Conservation (phyloP, 345 rosid genomes). For the Lumnitzera racemosa region DNA sequence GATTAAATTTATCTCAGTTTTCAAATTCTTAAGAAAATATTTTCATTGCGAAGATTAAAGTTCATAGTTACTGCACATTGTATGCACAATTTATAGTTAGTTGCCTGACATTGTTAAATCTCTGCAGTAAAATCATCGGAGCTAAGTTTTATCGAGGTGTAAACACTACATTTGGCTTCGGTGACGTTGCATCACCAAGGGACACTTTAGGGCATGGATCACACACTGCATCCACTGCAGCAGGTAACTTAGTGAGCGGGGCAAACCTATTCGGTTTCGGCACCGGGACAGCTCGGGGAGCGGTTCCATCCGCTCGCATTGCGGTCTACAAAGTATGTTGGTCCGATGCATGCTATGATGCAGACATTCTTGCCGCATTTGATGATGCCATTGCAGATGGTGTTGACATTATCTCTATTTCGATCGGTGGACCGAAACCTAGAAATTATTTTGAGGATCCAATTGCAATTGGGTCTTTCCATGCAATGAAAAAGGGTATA, state of each 20-base stretch:
- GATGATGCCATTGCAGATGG: conserved; percentile 42
- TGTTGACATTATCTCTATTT: conserved; percentile 19
- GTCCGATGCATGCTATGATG: conserved; percentile 21
- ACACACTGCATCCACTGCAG: conserved; percentile 29
- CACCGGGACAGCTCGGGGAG: conserved; percentile 29
- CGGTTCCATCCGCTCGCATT: conserved; percentile 25
- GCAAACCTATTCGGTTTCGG: conserved; percentile 25
- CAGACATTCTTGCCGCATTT: conserved; percentile 32
- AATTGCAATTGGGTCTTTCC: conserved; percentile 29
- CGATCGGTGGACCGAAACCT: not conserved
- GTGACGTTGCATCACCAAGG: conserved; percentile 13
- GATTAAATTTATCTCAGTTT: too few relatives aligned
- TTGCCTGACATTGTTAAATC: too few relatives aligned
- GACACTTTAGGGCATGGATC: conserved; percentile 22
- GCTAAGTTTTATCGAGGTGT: conserved; percentile 6
- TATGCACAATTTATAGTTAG: too few relatives aligned
- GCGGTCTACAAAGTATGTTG: conserved; percentile 39
- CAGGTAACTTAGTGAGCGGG: conserved; percentile 12
- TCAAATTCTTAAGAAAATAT: too few relatives aligned
- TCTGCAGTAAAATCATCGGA: conserved; percentile 10
- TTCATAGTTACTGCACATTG: not conserved
- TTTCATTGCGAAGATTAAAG: not conserved
- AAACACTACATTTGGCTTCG: too few relatives aligned
- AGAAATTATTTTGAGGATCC: conserved; percentile 12
- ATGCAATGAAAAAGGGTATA: conserved; percentile 26